phyloP scores from a whole-genome alignment of 2,329 filamentous ascomycete species.

The Rugonectria rugulosa region DNA sequence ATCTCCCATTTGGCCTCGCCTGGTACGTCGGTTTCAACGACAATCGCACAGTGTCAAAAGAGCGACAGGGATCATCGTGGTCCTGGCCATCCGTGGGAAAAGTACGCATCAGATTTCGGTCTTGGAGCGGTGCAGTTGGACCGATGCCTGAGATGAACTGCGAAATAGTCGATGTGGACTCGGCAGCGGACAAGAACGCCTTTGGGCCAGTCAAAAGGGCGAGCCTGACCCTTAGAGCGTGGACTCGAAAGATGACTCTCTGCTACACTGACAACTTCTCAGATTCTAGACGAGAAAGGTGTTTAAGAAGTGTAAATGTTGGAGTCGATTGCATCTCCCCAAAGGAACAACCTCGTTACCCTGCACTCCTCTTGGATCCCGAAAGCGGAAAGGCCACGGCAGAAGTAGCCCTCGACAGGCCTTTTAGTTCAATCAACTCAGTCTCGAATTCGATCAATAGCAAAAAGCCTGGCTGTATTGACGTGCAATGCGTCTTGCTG shows the following conservation, averaged over 20 bases:
- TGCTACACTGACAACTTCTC: background rate
- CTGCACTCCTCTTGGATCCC: background rate
- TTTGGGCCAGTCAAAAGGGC: background rate
- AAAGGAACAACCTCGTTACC: conserved; percentile 6
- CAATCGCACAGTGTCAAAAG: background rate
- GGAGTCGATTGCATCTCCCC: background rate
- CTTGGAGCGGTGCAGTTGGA: background rate
- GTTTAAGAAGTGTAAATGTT: background rate
- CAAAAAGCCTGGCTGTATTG: too few species aligned
- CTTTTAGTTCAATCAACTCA: background rate
- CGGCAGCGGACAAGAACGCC: background rate
- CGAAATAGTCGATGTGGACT: background rate
- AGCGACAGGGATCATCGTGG: conserved; percentile 13
- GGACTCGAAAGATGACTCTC: background rate
- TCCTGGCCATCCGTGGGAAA: conserved; percentile 26
- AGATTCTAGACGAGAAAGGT: background rate
- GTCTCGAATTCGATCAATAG: background rate
- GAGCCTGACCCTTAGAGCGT: background rate
- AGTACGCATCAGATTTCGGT: conserved; percentile 16
- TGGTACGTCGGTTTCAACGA: conserved; percentile 16
- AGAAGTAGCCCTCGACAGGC: conserved; percentile 11
- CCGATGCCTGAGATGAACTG: background rate
- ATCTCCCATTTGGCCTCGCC: conserved; percentile 7
- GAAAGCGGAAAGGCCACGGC: background rate
- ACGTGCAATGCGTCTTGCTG: conserved; percentile 8